phyloP scores from a whole-genome alignment of 1,139 yeast genomes.

The Hemisphaericaspora xylanilytica region DNA sequence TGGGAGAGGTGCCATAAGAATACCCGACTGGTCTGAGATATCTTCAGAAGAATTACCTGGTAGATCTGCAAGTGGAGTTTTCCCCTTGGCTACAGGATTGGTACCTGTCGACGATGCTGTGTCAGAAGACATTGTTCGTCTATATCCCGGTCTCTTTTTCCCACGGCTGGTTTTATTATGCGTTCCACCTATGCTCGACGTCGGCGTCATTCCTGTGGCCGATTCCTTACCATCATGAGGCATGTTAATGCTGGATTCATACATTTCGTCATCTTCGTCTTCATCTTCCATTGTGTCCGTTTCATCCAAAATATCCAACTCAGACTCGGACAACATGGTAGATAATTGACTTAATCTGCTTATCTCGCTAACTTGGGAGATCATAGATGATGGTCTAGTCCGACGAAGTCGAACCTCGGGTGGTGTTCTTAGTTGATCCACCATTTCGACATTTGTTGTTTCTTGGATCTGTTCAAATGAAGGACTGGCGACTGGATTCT shows the following conservation, averaged over 20 bases:
- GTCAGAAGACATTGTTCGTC: constrained; percentile 38
- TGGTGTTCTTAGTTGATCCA: constrained; percentile 11
- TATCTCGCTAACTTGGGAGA: constrained; percentile 59
- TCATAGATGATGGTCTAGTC: constrained; percentile 62
- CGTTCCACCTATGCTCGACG: constrained; percentile 6
- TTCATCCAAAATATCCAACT: constrained; percentile 42
- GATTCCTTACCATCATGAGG: constrained; percentile 22
- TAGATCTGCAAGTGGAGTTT: constrained; percentile 32
- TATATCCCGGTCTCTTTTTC: constrained; percentile 33
- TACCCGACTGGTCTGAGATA: constrained; percentile 17
- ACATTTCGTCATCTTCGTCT: constrained; percentile 36
- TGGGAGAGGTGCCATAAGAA: constrained; percentile 19
- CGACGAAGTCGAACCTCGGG: constrained; percentile 16
- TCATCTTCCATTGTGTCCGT: constrained; percentile 48
- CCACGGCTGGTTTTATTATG: constrained; percentile 6
- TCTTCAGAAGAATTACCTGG: constrained; percentile 44
- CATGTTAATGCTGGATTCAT: constrained; percentile 31
- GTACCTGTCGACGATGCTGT: constrained; percentile 30
- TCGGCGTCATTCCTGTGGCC: constrained; percentile 11
- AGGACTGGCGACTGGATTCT: constrained; percentile 1
- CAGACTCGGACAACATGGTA: constrained; percentile 48
- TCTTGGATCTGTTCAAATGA: constrained; percentile 3
- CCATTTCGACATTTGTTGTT: not conserved
- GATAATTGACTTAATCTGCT: constrained; percentile 59
- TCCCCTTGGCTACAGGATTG: constrained; percentile 21